These are phyloP conservation scores for Dothideomycetes sp. DNA, from an alignment of 2,329 filamentous ascomycete species.

Conservation along the genomic window DNA sequence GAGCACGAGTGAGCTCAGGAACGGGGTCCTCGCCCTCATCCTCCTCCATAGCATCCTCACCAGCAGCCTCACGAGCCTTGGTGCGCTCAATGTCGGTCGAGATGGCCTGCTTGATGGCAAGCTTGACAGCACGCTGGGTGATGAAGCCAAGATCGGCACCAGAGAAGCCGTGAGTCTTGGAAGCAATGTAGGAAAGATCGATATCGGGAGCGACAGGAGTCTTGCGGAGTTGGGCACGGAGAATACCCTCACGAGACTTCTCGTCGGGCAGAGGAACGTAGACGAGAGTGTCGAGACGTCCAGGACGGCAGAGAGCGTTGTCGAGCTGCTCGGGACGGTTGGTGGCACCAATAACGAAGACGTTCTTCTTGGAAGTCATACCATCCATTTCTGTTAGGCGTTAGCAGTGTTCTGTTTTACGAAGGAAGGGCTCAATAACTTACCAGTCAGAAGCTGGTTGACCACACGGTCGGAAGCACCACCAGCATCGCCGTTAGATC, in stretches of 20 bases:
- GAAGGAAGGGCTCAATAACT: slow-evolving; percentile 29
- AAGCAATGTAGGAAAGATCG: slow-evolving; percentile 82
- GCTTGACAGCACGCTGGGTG: slow-evolving; percentile 96
- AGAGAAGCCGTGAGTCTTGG: slow-evolving; percentile 97
- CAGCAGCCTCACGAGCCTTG: slow-evolving; percentile 80
- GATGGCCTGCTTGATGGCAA: slow-evolving; percentile 98
- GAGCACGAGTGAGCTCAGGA: slow-evolving; percentile 86
- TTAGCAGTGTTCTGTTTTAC: slow-evolving; percentile 33
- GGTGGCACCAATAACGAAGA: slow-evolving; percentile 98
- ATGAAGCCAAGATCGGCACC: slow-evolving; percentile 99
- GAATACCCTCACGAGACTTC: slow-evolving; percentile 76
- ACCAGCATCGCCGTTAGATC: slow-evolving; percentile 88
- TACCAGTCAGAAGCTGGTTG: slow-evolving; percentile 96
- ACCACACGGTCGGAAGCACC: slow-evolving; percentile 99
- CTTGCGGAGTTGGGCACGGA: slow-evolving; percentile 95
- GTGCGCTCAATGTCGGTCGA: slow-evolving; percentile 75
- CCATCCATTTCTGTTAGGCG: slow-evolving; percentile 77
- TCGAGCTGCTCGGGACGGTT: slow-evolving; percentile 98
- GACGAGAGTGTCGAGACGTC: slow-evolving; percentile 96
- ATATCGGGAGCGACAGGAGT: slow-evolving; percentile 84
- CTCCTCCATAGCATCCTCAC: slow-evolving; percentile 74
- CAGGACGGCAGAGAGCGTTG: slow-evolving; percentile 93
- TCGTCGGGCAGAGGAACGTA: slow-evolving; percentile 96
- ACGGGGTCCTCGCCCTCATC: slow-evolving; percentile 81
- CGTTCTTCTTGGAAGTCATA: slow-evolving; percentile 99